phyloP scores from a whole-genome alignment of 2,329 filamentous ascomycete genomes.

The Aspergillus brasiliensis region DNA sequence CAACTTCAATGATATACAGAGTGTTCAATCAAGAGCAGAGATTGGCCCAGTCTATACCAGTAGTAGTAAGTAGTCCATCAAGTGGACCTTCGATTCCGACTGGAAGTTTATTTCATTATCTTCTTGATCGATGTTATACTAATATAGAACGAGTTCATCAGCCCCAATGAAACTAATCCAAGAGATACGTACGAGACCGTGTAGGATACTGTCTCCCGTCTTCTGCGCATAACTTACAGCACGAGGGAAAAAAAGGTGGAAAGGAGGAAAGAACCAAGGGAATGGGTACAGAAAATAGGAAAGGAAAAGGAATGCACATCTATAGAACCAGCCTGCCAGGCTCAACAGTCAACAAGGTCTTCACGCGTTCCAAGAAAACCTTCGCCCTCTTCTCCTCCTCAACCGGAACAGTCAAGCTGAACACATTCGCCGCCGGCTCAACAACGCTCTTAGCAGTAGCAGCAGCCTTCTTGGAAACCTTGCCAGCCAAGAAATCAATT shows the following conservation, averaged over 20 bases:
- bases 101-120: neutral
- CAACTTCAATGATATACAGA: too few relatives aligned
- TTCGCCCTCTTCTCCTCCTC: constrained; percentile 79
- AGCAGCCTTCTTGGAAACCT: constrained; percentile 36
- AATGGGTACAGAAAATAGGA: neutral
- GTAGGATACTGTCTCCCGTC: neutral
- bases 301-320: constrained; percentile 4
- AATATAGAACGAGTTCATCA: neutral
- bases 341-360: constrained; percentile 77
- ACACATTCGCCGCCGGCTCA: constrained; percentile 67
- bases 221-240: neutral
- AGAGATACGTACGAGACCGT: neutral
- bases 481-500: constrained; percentile 74
- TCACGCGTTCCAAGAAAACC: constrained; percentile 83
- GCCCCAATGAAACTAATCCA: neutral
- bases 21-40: too few relatives aligned
- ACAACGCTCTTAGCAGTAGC: constrained; percentile 39
- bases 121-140: neutral
- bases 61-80: neutral
- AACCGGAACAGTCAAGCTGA: constrained; percentile 76
- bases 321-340: constrained; percentile 71
- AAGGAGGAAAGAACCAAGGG: too few relatives aligned
- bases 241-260: neutral
- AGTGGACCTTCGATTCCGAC: neutral
- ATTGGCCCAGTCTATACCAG: too few relatives aligned